Conservation (phyloP, 2,329 filamentous ascomycete species). For the Exophiala aquamarina region DNA sequence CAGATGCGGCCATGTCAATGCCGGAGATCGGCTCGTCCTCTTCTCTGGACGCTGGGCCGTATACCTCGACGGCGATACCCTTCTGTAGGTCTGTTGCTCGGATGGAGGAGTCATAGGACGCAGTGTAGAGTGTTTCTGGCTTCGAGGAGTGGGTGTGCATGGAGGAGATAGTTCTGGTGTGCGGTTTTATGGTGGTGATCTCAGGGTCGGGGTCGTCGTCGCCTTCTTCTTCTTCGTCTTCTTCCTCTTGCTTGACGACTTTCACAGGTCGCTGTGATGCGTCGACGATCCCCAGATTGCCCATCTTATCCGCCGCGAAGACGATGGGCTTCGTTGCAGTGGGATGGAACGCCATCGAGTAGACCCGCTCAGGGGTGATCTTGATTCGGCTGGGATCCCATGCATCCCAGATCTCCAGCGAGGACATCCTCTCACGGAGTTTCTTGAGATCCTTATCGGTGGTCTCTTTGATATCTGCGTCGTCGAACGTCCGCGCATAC, state of each 20-base stretch:
- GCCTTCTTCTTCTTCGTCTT: constrained; percentile 66
- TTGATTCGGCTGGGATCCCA: constrained; percentile 90
- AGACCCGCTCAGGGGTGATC: constrained; percentile 82
- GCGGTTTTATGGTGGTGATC: constrained; percentile 88
- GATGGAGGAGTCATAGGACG: constrained; percentile 91
- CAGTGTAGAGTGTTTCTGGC: constrained; percentile 73
- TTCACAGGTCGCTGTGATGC: constrained; percentile 66
- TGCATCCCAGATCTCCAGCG: constrained; percentile 75
- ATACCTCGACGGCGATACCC: constrained; percentile 76
- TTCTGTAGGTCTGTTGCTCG: constrained; percentile 81
- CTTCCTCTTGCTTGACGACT: constrained; percentile 39
- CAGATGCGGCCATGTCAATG: constrained; percentile 71
- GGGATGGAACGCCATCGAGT: constrained; percentile 85
- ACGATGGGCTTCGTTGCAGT: constrained; percentile 81
- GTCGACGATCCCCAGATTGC: constrained; percentile 87
- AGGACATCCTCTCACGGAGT: constrained; percentile 73
- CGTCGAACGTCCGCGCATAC: constrained; percentile 79
- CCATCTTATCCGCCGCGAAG: constrained; percentile 92
- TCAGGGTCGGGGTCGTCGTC: constrained; percentile 66
- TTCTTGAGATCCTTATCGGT: constrained; percentile 72
- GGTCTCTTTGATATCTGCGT: constrained; percentile 79
- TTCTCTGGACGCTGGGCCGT: constrained; percentile 67
- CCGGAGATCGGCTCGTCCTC: constrained; percentile 80
- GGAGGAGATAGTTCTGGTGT: constrained; percentile 82
- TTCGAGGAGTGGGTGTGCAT: constrained; percentile 77